Conservation (phyloP, 345 rosid species). For the Trapa bicornis region DNA sequence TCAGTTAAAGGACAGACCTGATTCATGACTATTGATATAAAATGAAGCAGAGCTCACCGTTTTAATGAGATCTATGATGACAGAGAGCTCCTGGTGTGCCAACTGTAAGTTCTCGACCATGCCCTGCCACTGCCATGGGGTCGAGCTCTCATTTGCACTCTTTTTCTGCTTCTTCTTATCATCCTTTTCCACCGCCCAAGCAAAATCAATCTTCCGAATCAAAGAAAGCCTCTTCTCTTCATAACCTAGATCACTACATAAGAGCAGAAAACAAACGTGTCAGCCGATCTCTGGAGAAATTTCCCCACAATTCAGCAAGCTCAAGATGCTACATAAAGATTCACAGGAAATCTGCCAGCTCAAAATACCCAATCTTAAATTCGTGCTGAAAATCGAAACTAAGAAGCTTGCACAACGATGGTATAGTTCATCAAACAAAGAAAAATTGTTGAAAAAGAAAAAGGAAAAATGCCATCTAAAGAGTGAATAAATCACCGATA, state of each 20-base stretch:
- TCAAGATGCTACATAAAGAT: not conserved
- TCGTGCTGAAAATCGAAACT: too few relatives aligned
- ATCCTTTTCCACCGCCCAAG: slow-evolving; percentile 81
- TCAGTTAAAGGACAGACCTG: not conserved
- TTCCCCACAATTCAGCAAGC: not conserved
- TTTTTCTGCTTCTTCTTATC: slow-evolving; percentile 56
- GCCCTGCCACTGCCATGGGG: slow-evolving; percentile 69
- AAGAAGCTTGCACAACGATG: too few relatives aligned
- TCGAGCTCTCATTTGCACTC: slow-evolving; percentile 42
- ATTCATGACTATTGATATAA: not conserved
- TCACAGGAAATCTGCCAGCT: too few relatives aligned
- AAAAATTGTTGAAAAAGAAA: too few relatives aligned
- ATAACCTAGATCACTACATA: slow-evolving; percentile 44
- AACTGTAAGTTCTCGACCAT: slow-evolving; percentile 84
- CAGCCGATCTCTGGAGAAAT: not conserved
- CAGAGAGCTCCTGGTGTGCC: slow-evolving; percentile 90
- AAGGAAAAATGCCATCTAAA: too few relatives aligned
- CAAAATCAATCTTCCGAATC: slow-evolving; percentile 74
- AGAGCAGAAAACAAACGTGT: not conserved
- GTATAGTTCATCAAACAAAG: too few relatives aligned
- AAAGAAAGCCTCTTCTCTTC: slow-evolving; percentile 74
- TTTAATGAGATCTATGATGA: slow-evolving; percentile 72
- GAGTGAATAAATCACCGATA: too few relatives aligned
- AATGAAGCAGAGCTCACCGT: slow-evolving; percentile 15
- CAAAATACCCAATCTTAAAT: too few relatives aligned